A percentile compares a stretch with the other conserved stretches of the same genome.
Evolutionary conservation across 768 basidiomycete genomes (phyloP).

Genomic region (Agrocybe praecox): DNA sequence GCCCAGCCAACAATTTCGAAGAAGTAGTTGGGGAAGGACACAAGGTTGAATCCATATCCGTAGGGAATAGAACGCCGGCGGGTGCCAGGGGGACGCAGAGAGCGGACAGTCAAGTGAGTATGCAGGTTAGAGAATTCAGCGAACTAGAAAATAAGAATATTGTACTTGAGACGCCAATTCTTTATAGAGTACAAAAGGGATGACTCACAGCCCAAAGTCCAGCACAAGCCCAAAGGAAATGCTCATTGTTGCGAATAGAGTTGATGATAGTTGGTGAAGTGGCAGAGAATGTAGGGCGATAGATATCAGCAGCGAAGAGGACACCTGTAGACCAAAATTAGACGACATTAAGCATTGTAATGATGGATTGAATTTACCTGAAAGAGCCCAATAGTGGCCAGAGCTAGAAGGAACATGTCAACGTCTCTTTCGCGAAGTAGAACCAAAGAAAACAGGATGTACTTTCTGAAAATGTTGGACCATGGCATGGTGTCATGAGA

Average conservation of each 20-base stretch:
- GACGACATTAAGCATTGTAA: not conserved
- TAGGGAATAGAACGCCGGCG: constrained; percentile 82
- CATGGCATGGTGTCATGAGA: constrained; percentile 94
- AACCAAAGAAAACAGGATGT: constrained; percentile 19
- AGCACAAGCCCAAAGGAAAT: constrained; percentile 67
- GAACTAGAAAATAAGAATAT: constrained; percentile 53
- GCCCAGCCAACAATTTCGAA: constrained; percentile 86
- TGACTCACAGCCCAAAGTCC: constrained; percentile 76
- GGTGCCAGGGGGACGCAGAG: constrained; percentile 80
- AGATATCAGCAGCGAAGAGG: constrained; percentile 77
- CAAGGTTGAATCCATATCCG: constrained; percentile 90
- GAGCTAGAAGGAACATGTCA: constrained; percentile 53
- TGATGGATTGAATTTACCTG: constrained; percentile 44
- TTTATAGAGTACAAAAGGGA: not conserved
- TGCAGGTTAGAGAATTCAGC: constrained; percentile 83
- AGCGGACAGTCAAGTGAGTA: constrained; percentile 81
- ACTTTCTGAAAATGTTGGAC: constrained; percentile 90
- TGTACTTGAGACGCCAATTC: not conserved
- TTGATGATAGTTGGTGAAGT: constrained; percentile 62
- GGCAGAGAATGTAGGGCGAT: constrained; percentile 77
- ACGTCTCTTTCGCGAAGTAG: not conserved
- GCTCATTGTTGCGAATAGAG: constrained; percentile 63
- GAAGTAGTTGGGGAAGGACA: constrained; percentile 93
- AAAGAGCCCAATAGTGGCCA: constrained; percentile 84
- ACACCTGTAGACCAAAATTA: constrained; percentile 48